phyloP scores from a whole-genome alignment of 1,284 basidiomycete species.

The Austropuccinia psidii region DNA sequence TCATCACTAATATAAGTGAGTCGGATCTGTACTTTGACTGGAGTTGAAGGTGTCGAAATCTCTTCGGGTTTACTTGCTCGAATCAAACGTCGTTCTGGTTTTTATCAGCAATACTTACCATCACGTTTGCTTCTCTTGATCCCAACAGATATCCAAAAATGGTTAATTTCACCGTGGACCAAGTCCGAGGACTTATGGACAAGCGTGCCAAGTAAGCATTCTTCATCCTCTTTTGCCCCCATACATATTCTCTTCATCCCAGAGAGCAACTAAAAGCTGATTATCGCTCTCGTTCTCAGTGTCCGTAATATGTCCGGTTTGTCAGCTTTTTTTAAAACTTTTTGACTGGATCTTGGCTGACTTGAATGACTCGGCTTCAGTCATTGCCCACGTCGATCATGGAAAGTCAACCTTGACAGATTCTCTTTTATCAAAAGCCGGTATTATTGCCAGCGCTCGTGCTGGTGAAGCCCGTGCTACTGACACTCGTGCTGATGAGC shows the following conservation, averaged over 20 bases:
- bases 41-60: no score
- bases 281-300: conserved; percentile 39
- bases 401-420: conserved; percentile 99
- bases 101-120: no score
- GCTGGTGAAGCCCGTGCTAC: conserved; percentile 97
- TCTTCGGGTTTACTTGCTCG: no score
- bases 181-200: conserved; percentile 37
- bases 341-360: neutral
- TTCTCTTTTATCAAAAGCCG: conserved; percentile 97
- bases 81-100: no score
- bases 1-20: no score
- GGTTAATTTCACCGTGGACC: conserved; percentile 38
- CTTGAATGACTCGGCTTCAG: conserved; percentile 7
- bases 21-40: no score
- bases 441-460: conserved; percentile 94
- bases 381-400: conserved; percentile 69
- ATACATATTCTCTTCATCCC: neutral
- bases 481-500: conserved; percentile 96
- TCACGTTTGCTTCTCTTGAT: neutral
- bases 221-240: neutral
- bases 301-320: conserved; percentile 36
- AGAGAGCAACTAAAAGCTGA: neutral
- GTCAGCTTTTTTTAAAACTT: neutral
- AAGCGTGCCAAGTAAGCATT: conserved; percentile 38
- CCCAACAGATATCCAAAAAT: conserved; percentile 33